These are phyloP conservation scores for Lodderomyces beijingensis DNA, from an alignment of 1,139 yeast species.

Conservation along the genomic window DNA sequence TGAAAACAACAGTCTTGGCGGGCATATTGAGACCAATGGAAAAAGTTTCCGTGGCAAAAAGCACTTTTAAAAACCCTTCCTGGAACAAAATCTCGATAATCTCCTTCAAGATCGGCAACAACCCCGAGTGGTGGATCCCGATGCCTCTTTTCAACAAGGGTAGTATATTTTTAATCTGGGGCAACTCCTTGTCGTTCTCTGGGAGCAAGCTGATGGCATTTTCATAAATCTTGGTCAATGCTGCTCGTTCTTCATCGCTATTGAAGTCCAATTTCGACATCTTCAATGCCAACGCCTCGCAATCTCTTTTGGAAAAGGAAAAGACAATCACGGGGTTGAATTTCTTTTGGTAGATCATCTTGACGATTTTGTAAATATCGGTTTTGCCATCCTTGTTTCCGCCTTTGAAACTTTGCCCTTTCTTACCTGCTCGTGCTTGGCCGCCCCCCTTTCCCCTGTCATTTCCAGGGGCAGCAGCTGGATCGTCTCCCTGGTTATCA, in stretches of 20 bases:
- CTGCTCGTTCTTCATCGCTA: slow-evolving; percentile 86
- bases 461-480: slow-evolving; percentile 39
- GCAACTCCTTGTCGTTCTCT: slow-evolving; percentile 85
- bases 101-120: slow-evolving; percentile 91
- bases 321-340: slow-evolving; percentile 98
- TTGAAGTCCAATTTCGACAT: slow-evolving; percentile 95
- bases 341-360: slow-evolving; percentile 94
- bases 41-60: slow-evolving; percentile 97
- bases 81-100: slow-evolving; percentile 95
- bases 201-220: slow-evolving; percentile 87
- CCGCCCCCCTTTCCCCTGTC: slow-evolving; percentile 22
- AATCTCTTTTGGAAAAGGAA: slow-evolving; percentile 93
- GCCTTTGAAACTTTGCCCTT: slow-evolving; percentile 85
- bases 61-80: slow-evolving; percentile 89
- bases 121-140: slow-evolving; percentile 97
- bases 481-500: slow-evolving; percentile 81
- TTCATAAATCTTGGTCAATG: slow-evolving; percentile 79
- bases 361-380: slow-evolving; percentile 93
- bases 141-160: slow-evolving; percentile 91
- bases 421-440: slow-evolving; percentile 60
- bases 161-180: slow-evolving; percentile 86
- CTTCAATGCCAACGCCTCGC: slow-evolving; percentile 88
- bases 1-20: slow-evolving; percentile 96
- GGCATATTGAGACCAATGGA: slow-evolving; percentile 98
- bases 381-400: slow-evolving; percentile 81